Base-by-base conservation (phyloP, 2,329 filamentous ascomycete species). In the Ramularia endophylla region DNA sequence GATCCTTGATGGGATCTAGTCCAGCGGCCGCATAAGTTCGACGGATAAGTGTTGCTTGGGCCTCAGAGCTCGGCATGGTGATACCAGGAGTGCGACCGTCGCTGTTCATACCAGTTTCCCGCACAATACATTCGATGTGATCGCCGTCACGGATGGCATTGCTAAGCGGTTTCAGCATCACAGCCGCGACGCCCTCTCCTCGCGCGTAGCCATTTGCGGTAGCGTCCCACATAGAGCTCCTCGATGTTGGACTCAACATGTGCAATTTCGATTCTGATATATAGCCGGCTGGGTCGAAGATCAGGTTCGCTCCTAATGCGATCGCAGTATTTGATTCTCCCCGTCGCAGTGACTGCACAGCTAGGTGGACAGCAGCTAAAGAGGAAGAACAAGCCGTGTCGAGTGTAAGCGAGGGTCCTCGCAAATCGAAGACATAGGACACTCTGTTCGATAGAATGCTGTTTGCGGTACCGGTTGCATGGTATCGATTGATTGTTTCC, bases 101-200 rank as follows among this genome's bases (percentile, higher is more conserved):
- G 13, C 58, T 54, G 22, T 65, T 66, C 3, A 60, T 41, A 4
- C 56, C 61, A 1, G 61, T 65, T 17, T 57, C 62, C 0, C 58
- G 54, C 9, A 68, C 56, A 4, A 66, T 51, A 30, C 62, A 62
- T 25, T 69, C 62, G 22, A 75, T 68, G 3, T 61, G 50, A 44
- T 74, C 70, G 1, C 65, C 65, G 49, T 72, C 66, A 0, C 43
- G 55, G 3, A 80, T 41, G 0, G 78, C 78, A 1, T 65, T 55
- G 5, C 53, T 58, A 1, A 80, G 52, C 1, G 55, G 61, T 53
- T 80, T 80, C 0, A 81, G 47, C 0, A 79, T 56, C 0, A 80
- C 47, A 1, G 64, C 60, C 1, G 68, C 67, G 6, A 76, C 57
- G 1, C 74, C 75, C 38, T 80, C 77, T 12, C 72, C 73, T 0